phyloP scores from a whole-genome alignment of 2,329 filamentous ascomycete genomes.

The Penicillium sp. region DNA sequence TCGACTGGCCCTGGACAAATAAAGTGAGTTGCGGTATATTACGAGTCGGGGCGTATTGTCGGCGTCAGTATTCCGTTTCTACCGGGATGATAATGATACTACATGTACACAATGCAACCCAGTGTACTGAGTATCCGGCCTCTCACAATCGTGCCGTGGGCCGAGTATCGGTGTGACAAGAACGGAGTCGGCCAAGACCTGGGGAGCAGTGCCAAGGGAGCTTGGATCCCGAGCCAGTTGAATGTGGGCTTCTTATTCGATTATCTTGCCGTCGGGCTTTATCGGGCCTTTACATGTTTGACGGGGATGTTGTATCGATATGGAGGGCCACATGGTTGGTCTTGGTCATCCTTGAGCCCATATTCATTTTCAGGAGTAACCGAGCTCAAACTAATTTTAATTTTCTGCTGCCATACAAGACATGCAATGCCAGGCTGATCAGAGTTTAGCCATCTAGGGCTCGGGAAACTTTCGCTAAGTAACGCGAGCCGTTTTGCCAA shows the following conservation, averaged over 20 bases:
- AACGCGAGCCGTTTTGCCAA: not conserved
- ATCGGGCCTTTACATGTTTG: not conserved
- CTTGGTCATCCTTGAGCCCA: not conserved
- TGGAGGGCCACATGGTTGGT: not conserved
- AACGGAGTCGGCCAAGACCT: conserved; percentile 11
- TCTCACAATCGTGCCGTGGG: not conserved
- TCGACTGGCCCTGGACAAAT: not conserved
- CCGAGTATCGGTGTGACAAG: conserved; percentile 12
- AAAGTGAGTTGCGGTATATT: not conserved
- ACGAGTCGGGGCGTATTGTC: not conserved
- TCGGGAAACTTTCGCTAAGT: conserved; percentile 6
- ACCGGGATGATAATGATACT: not conserved
- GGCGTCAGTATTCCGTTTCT: not conserved
- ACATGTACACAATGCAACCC: not conserved
- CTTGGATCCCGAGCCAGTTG: conserved; percentile 14
- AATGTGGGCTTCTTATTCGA: conserved; percentile 10
- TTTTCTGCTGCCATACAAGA: not conserved
- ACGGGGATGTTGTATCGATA: conserved; percentile 2
- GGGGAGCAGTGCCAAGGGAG: conserved; percentile 17
- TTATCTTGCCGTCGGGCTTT: conserved; percentile 6
- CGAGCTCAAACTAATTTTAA: not conserved
- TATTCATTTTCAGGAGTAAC: not conserved
- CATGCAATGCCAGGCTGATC: not conserved
- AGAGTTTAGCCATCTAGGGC: not conserved
- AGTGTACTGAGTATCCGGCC: not conserved